These are phyloP conservation scores for Artemisia argyi DNA, from an alignment of 129 eudicot genomes.

Conservation along the genomic window DNA sequence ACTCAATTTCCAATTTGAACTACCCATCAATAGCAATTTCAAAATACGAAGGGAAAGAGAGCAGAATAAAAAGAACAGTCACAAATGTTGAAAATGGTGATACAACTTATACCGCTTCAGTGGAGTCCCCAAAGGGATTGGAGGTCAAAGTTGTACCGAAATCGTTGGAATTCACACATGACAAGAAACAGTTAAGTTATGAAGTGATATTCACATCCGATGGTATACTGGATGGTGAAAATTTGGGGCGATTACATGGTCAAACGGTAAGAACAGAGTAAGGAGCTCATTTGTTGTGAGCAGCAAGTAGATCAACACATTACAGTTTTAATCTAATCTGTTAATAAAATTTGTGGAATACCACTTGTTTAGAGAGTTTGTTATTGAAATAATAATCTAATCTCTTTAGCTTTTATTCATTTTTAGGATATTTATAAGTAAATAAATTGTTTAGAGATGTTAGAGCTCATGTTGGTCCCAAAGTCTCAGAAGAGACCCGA, in stretches of 20 bases:
- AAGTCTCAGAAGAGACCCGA: too few species aligned
- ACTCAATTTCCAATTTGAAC: slow-evolving; percentile 59
- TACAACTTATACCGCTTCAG: slow-evolving; percentile 39
- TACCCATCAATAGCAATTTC: slow-evolving; percentile 81
- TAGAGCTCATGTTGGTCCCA: too few species aligned
- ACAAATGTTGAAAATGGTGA: slow-evolving; percentile 67
- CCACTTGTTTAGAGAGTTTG: too few species aligned
- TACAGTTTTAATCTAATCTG: slow-evolving; percentile 5
- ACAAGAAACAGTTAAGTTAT: slow-evolving; percentile 33
- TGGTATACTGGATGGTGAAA: slow-evolving; percentile 24
- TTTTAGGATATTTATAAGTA: too few species aligned
- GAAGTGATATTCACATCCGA: slow-evolving; percentile 44
- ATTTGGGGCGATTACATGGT: slow-evolving; percentile 78
- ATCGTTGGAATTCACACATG: slow-evolving; percentile 44
- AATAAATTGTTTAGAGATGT: too few species aligned
- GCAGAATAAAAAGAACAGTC: slow-evolving; percentile 50
- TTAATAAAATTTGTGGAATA: too few species aligned
- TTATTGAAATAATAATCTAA: too few species aligned
- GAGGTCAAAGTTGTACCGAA: slow-evolving; percentile 57
- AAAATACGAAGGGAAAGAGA: slow-evolving; percentile 20
- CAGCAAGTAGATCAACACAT: slow-evolving; percentile 22
- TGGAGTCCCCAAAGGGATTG: slow-evolving; percentile 56
- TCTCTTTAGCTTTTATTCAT: too few species aligned
- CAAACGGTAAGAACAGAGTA: slow-evolving; percentile 58
- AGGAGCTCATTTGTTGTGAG: slow-evolving; percentile 68